Base-by-base conservation (phyloP, 2,329 filamentous ascomycete genomes). In the Colletotrichum salicis region DNA sequence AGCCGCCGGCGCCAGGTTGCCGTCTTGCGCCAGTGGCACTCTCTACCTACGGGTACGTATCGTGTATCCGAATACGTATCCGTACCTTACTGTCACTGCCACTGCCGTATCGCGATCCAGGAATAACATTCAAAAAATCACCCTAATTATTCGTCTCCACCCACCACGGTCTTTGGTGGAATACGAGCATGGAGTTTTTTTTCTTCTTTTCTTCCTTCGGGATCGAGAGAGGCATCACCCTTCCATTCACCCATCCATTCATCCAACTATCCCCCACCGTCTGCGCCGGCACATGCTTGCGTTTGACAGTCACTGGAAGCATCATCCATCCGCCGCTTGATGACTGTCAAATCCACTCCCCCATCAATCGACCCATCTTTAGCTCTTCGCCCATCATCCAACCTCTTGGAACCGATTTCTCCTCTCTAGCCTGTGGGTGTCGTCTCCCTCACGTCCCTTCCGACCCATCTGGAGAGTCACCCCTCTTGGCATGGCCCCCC, bases 101-200 rank as follows among this genome's bases (percentile, higher is more conserved):
- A 48, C 19, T 48, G 58, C 59, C 37, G 41, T 48, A 35, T 33
- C 19, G 45, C 35, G 54, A 71, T 69, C 69, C 59, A 71, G 64
- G 59, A 71, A 71, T 71, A 71, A 64, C 69, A 55, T 52, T 41
- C 57, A 54, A 58, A 10, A 52, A 19, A 15, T 65, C 62, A 67
- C 67, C 27, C 55, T 48, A 56, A 62, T 24, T 29, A 37, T 64
- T 45, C 8, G 41, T 33, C 27, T 41, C 37, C 37, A 41, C 37
- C 45, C 19, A 60, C 58, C 69, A 35, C 63, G 58, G 29, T 69
- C 24, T 45, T 24, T 7, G 45, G 59, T 64, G 65, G 54, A 71
- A 71, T 69, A 71, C 69, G 69, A 71, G 69, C 69, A 22, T 56
- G 54, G 64, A 69, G 52, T 59, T 24, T 51, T 62, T 41, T 33